These are phyloP conservation scores for Madurella mycetomatis DNA, from an alignment of 2,329 filamentous ascomycete species.

Conservation along the genomic window DNA sequence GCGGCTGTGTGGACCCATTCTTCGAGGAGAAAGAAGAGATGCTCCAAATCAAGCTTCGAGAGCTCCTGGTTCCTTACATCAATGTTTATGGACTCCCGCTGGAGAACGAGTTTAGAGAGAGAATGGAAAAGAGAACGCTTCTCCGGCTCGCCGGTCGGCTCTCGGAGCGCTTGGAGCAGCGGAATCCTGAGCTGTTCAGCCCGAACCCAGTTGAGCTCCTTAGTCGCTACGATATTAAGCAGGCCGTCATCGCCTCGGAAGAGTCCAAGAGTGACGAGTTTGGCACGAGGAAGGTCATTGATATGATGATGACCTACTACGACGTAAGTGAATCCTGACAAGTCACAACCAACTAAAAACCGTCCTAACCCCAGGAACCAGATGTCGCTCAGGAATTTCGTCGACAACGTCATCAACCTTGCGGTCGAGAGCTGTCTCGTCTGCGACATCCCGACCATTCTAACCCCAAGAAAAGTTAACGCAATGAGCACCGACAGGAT, in stretches of 20 bases:
- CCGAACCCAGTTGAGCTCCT: neutral
- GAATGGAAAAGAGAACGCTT: neutral
- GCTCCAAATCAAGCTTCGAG: conserved; percentile 35
- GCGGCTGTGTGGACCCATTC: conserved; percentile 18
- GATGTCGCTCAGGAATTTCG: conserved; percentile 42
- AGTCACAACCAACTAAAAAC: too few species aligned
- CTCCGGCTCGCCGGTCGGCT: neutral
- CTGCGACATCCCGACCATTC: conserved; percentile 36
- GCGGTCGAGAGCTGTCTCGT: conserved; percentile 47
- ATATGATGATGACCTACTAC: conserved; percentile 23
- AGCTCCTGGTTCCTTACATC: conserved; percentile 37
- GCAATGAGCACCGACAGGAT: conserved; percentile 32
- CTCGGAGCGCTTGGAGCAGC: neutral
- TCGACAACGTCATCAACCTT: conserved; percentile 45
- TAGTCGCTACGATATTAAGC: neutral
- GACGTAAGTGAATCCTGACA: conserved; percentile 1
- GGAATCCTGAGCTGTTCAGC: neutral
- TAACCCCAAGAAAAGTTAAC: conserved; percentile 36
- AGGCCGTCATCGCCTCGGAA: neutral
- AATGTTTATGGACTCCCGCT: conserved; percentile 33
- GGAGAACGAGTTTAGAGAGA: conserved; percentile 22
- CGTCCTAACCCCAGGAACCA: conserved; percentile 17
- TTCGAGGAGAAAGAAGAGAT: conserved; percentile 24
- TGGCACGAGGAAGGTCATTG: conserved; percentile 37
- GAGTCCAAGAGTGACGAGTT: conserved; percentile 26